Base-by-base conservation (phyloP, 192 early-diverging fungal genomes). In the Rhizophagus clarus region DNA sequence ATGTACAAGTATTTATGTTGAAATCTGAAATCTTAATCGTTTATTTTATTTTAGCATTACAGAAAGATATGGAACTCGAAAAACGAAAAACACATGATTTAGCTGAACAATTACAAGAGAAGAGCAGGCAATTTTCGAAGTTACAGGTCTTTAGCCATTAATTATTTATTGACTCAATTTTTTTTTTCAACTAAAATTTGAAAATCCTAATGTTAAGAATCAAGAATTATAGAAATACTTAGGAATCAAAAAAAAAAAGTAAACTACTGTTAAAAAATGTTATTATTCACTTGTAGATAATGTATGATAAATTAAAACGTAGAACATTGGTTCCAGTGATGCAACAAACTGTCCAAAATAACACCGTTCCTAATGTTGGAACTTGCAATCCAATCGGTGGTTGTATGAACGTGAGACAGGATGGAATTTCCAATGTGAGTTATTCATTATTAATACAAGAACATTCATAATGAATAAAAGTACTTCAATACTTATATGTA, bases 221-320 rank as follows among this genome's bases (percentile, higher is more conserved):
- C 34, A n/a, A n/a, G n/a, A n/a, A n/a, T n/a, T n/a, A n/a, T n/a
- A n/a, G n/a, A n/a, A n/a, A n/a, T n/a, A n/a, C n/a, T n/a, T n/a
- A n/a, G n/a, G n/a, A n/a, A n/a, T n/a, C n/a, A n/a, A n/a, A n/a
- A n/a, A n/a, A n/a, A 34, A 34, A 34, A 34, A 34, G 34, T 34
- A 5, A 3, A 4, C 34, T 34, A 34, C 3, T 34, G 5, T 42
- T 45, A 45, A 45, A 45, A 45, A 45, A 45, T 45, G 10, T 51
- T 11, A 12, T 72, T 49, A 15, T 22, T 60, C 15, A 20, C 4
- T 61, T 31, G n/a, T 34, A 77, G 75, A 8, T 24, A 1, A 77
- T 77, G 75, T 77, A 77, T 47, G 75, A 79, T 42, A 68, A 79
- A 37, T 61, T 79, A 37, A 79, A 70, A 71, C 77, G 77, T 61